Percentiles rank a stretch among this genome's conserved stretches.
Evolutionary conservation across 345 rosid genomes (phyloP).

Genomic region (Cardamine chenopodiifolia): DNA sequence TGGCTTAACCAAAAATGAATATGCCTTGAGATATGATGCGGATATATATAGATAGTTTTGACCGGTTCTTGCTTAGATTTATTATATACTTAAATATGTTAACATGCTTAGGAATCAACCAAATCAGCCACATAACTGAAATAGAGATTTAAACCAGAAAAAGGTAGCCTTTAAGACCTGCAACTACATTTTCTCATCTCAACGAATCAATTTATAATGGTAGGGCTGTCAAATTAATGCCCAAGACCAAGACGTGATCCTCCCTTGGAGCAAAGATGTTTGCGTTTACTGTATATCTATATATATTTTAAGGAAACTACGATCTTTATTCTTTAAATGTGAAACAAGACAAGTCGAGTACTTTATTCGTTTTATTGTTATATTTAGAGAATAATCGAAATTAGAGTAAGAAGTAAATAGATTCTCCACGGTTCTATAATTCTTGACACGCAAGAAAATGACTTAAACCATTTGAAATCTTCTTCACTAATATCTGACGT

Average conservation of each 20-base stretch:
- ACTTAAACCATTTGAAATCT: not conserved
- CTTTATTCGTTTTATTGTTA: not conserved
- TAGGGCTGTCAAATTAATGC: not conserved
- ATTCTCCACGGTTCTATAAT: not conserved
- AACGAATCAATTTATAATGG: not conserved
- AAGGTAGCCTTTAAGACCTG: not conserved
- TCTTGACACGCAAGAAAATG: not conserved
- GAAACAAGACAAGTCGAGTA: not conserved
- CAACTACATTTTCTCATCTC: not conserved
- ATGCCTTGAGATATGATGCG: not conserved
- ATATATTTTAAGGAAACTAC: not conserved
- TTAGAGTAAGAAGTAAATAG: not conserved
- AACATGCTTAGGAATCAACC: not conserved
- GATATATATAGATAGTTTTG: slow-evolving; percentile 5
- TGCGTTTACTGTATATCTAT: not conserved
- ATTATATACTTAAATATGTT: not conserved
- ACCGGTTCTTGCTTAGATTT: not conserved
- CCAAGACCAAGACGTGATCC: not conserved
- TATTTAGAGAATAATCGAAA: not conserved
- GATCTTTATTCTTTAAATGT: not conserved
- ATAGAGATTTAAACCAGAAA: not conserved
- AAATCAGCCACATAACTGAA: not conserved
- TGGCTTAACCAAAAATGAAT: slow-evolving; percentile 1
- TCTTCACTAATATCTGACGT: not conserved
- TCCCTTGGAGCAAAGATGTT: not conserved